Conservation (phyloP, 345 rosid species). For the Salix suchowensis region DNA sequence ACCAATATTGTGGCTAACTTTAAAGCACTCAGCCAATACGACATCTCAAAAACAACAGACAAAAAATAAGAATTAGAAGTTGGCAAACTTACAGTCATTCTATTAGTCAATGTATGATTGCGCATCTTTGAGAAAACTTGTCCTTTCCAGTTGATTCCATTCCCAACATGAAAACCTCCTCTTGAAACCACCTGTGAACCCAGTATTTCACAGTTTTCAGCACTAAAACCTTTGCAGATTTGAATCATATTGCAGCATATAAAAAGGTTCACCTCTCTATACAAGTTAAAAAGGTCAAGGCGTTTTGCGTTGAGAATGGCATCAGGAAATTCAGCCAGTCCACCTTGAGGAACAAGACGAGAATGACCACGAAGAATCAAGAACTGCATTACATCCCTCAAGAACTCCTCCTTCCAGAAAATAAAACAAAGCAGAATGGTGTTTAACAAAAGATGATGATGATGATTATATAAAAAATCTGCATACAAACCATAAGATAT, state of each 20-base stretch:
- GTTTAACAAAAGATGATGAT: neutral
- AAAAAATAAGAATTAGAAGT: slow-evolving; percentile 1
- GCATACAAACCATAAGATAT: neutral
- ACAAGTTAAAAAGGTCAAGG: slow-evolving; percentile 91
- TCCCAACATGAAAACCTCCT: slow-evolving; percentile 98
- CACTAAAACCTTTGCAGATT: neutral
- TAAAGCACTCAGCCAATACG: neutral
- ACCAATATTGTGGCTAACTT: neutral
- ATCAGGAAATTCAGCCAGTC: slow-evolving; percentile 89
- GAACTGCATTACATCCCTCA: slow-evolving; percentile 97
- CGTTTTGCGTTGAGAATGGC: slow-evolving; percentile 94
- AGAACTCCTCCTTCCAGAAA: slow-evolving; percentile 80
- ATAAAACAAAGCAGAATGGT: neutral
- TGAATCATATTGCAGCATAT: slow-evolving; percentile 3
- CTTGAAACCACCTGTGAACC: slow-evolving; percentile 86
- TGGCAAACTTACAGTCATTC: slow-evolving; percentile 73
- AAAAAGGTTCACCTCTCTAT: slow-evolving; percentile 69
- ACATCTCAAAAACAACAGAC: neutral
- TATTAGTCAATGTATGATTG: slow-evolving; percentile 89
- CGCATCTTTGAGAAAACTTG: slow-evolving; percentile 99
- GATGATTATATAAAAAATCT: neutral
- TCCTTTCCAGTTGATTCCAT: slow-evolving; percentile 99
- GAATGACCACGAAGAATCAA: slow-evolving; percentile 82
- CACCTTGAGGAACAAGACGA: slow-evolving; percentile 98
- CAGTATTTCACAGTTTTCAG: slow-evolving; percentile 5